A percentile compares a stretch with the other conserved stretches of the same genome.
Evolutionary conservation across 1,139 yeast species (phyloP).

Genomic region (Taphrina confusa): DNA sequence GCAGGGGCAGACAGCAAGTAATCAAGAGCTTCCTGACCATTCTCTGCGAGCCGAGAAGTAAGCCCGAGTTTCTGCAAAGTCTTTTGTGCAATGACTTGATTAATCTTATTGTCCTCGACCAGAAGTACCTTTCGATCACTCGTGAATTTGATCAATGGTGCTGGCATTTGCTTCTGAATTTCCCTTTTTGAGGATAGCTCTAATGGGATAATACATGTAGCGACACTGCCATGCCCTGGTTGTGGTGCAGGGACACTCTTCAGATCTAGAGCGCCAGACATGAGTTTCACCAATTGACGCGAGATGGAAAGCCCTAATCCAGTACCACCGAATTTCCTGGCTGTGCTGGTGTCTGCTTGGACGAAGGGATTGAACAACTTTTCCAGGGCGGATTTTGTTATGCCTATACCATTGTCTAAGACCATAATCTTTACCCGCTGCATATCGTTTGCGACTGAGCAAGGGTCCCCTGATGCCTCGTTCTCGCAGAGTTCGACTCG

Average conservation of each 20-base stretch:
- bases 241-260: slow-evolving; percentile 27
- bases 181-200: slow-evolving; percentile 11
- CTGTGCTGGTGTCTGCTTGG: slow-evolving; percentile 62
- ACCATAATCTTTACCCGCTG: slow-evolving; percentile 69
- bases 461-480: slow-evolving; percentile 2
- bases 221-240: slow-evolving; percentile 27
- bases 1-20: slow-evolving; percentile 27
- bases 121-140: slow-evolving; percentile 43
- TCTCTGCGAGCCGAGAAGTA: slow-evolving; percentile 55
- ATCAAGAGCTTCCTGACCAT: slow-evolving; percentile 40
- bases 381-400: slow-evolving; percentile 53
- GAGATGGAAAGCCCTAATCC: slow-evolving; percentile 64
- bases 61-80: slow-evolving; percentile 59
- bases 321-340: slow-evolving; percentile 61
- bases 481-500: slow-evolving; percentile 35
- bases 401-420: slow-evolving; percentile 64
- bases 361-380: slow-evolving; percentile 62
- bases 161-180: neutral
- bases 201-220: slow-evolving; percentile 32
- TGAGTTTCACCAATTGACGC: slow-evolving; percentile 58
- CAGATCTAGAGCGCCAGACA: slow-evolving; percentile 53
- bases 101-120: slow-evolving; percentile 59
- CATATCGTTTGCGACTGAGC: neutral
- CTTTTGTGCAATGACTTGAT: slow-evolving; percentile 56
- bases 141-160: neutral